phyloP scores from a whole-genome alignment of 164 flowering plant species.

The Umbellularia californica region DNA sequence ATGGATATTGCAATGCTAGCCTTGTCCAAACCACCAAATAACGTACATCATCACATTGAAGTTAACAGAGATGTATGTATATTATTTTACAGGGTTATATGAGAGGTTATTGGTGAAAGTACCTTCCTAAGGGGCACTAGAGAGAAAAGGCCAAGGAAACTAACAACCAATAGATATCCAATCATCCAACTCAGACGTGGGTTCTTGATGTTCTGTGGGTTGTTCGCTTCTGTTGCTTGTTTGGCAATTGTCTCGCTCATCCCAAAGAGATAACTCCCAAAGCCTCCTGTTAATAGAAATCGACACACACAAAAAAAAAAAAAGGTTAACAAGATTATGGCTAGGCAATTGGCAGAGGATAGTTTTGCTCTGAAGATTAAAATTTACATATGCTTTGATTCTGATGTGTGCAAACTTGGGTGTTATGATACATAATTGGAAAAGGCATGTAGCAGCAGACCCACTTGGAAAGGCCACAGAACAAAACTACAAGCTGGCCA shows the following conservation, averaged over 20 bases:
- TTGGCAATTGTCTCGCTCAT: constrained; percentile 41
- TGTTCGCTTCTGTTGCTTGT: constrained; percentile 29
- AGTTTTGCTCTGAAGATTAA: too few species aligned
- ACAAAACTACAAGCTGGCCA: too few species aligned
- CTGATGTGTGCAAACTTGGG: too few species aligned
- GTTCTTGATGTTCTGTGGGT: constrained; percentile 30
- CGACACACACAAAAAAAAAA: too few species aligned
- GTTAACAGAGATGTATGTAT: too few species aligned
- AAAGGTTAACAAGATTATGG: background rate
- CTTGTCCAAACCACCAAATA: too few species aligned
- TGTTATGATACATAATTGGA: too few species aligned
- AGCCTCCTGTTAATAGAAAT: constrained; percentile 38
- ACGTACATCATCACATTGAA: too few species aligned
- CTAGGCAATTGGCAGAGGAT: background rate
- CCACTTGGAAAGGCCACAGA: too few species aligned
- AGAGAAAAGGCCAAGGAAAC: constrained; percentile 51
- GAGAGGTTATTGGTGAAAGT: background rate
- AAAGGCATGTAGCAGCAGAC: too few species aligned
- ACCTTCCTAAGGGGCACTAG: constrained; percentile 56
- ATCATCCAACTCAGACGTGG: constrained; percentile 48
- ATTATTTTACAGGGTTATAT: background rate
- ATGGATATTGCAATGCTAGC: too few species aligned
- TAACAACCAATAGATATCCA: constrained; percentile 45
- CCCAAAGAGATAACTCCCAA: constrained; percentile 47
- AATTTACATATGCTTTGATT: too few species aligned